Base-by-base conservation (phyloP, 2,329 filamentous ascomycete species). In the Tolypocladium tundrense region DNA sequence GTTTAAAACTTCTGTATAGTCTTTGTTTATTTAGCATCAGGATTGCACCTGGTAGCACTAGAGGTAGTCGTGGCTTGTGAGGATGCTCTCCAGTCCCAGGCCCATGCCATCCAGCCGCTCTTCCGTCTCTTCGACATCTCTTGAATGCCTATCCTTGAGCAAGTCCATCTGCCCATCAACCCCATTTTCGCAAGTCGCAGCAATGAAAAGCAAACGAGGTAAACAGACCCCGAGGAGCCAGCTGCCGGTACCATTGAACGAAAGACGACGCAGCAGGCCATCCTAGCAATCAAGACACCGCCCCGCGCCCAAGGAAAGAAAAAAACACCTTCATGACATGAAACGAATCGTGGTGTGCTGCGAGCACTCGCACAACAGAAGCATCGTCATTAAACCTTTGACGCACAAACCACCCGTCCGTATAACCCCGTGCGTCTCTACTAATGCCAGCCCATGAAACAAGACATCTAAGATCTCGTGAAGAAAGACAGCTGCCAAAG, bases 331-430 rank as follows among this genome's bases (percentile, higher is more conserved):
- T 31, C 48, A 10, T 16, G 21, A 35, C 31, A n/a, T 21, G 31
- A 51, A 51, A 35, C 31, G 31, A 35, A 31, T 35, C 27, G 48
- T 31, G 31, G 13, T 51, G 19, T 14, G 31, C 33, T 27, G 43
- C 21, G 21, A 9, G 33, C 13, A 13, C 48, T 51, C 48, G 27
- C 48, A n/a, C 48, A 11, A 35, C 48, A 51, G 8, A 35, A 51
- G 16, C 2, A 58, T 59, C 54, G 57, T 62, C 59, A 64, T 64
- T 64, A 64, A 63, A 59, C 59, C 58, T 55, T 55, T 58, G 54
- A 63, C 62, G 59, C 56, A 60, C 53, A 62, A 59, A 56, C 48
- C 52, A 58, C 39, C 59, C 58, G 42, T 53, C 21, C 50, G 37
- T 51, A 31, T n/a, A 55, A 54, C 19, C 51, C 57, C 41, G 21